These are phyloP conservation scores for Crithidia expoeki DNA, from an alignment of 208 protist genomes.

Conservation along the genomic window DNA sequence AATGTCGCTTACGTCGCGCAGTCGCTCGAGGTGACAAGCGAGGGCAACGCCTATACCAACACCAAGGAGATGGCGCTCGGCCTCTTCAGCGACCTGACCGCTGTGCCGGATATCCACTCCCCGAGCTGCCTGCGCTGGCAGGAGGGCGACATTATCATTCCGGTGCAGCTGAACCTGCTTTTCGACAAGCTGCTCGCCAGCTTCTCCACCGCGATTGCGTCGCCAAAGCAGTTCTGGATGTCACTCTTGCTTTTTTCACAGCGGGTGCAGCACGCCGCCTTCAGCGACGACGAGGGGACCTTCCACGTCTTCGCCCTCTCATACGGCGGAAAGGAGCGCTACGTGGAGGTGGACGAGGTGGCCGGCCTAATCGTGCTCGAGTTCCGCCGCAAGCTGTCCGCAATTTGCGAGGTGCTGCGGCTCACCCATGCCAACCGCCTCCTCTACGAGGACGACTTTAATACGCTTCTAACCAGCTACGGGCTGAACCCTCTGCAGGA, in stretches of 20 bases:
- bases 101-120: conserved; percentile 75
- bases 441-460: conserved; percentile 62
- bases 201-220: conserved; percentile 66
- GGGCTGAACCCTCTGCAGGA: conserved; percentile 57
- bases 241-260: conserved; percentile 74
- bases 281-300: conserved; percentile 75
- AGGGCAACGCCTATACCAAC: conserved; percentile 70
- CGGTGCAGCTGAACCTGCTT: conserved; percentile 65
- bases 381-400: conserved; percentile 70
- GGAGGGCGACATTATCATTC: conserved; percentile 64
- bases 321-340: conserved; percentile 66
- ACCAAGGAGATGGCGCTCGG: conserved; percentile 74
- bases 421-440: conserved; percentile 61
- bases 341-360: conserved; percentile 73
- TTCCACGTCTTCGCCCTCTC: conserved; percentile 75
- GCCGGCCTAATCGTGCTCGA: conserved; percentile 60
- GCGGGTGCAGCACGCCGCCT: conserved; percentile 60
- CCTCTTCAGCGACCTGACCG: conserved; percentile 76
- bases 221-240: conserved; percentile 69
- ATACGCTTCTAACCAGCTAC: conserved; percentile 39
- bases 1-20: conserved; percentile 58
- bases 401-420: conserved; percentile 62
- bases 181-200: conserved; percentile 77
- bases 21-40: conserved; percentile 71
- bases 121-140: conserved; percentile 73